phyloP scores from a whole-genome alignment of 495 filamentous ascomycete genomes.

The Penicillium argentinense region DNA sequence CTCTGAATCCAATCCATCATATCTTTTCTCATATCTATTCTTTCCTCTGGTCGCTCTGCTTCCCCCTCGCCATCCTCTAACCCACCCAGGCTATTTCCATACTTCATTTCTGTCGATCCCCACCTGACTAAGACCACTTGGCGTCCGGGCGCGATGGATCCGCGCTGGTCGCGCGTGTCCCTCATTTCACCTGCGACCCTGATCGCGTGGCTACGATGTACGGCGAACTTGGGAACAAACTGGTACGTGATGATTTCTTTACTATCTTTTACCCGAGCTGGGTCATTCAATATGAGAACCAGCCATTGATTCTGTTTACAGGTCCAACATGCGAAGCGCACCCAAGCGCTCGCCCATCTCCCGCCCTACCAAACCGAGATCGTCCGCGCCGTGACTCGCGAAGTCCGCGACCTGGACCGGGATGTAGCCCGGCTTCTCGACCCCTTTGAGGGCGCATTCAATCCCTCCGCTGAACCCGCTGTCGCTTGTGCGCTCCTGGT shows the following conservation, averaged over 20 bases:
- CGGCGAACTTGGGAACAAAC: constrained; percentile 85
- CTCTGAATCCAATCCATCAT: too few relatives aligned
- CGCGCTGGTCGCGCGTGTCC: constrained; percentile 19
- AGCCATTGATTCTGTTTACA: constrained; percentile 34
- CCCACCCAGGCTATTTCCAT: constrained; percentile 1
- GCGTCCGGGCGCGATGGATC: constrained; percentile 22
- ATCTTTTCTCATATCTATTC: too few relatives aligned
- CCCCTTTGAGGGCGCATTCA: constrained; percentile 80
- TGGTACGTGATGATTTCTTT: constrained; percentile 55
- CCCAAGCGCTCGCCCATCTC: constrained; percentile 81
- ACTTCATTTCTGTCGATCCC: constrained; percentile 7
- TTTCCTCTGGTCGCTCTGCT: too few relatives aligned
- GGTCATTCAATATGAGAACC: constrained; percentile 1
- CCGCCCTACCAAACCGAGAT: constrained; percentile 93
- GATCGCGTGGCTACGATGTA: constrained; percentile 63
- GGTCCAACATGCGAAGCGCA: constrained; percentile 97
- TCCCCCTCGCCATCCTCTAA: neutral
- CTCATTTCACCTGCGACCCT: constrained; percentile 11
- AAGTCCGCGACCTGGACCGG: constrained; percentile 92
- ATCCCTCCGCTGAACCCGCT: constrained; percentile 79
- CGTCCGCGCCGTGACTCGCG: constrained; percentile 80
- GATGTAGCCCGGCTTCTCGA: constrained; percentile 79
- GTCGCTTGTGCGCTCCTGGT: constrained; percentile 86
- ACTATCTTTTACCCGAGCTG: too few relatives aligned
- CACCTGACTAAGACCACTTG: constrained; percentile 30